Percentiles rank a stretch among this genome's conserved stretches.
phyloP scores from a whole-genome alignment of 495 filamentous ascomycete species.

The Immersiella caudata region DNA sequence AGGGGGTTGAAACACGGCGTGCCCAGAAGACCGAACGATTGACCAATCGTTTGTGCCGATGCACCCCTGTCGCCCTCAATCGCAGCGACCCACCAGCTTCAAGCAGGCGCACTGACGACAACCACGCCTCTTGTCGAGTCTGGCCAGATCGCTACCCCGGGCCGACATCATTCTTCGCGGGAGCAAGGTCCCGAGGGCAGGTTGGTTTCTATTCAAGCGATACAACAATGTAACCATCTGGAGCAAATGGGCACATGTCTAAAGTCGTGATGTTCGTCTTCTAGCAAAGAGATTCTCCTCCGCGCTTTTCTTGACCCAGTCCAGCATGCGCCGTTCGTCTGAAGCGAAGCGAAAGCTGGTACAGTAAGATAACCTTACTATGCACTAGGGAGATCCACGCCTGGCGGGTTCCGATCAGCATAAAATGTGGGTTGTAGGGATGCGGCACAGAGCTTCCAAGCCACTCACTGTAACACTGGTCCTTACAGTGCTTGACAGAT shows the following conservation, averaged over 20 bases:
- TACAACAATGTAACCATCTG: background rate
- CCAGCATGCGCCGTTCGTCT: too few relatives aligned
- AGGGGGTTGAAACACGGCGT: conserved; percentile 12
- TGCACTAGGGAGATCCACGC: too few relatives aligned
- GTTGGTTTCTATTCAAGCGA: background rate
- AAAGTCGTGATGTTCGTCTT: background rate
- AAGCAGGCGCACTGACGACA: background rate
- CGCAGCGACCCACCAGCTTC: background rate
- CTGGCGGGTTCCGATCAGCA: too few relatives aligned
- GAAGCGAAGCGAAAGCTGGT: too few relatives aligned
- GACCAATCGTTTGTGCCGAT: background rate
- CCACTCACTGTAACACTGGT: background rate
- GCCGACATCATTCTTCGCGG: background rate
- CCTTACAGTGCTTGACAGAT: background rate
- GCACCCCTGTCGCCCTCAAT: background rate
- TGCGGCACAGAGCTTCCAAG: background rate
- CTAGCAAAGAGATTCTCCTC: too few relatives aligned
- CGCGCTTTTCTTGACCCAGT: too few relatives aligned
- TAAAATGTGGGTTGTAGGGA: too few relatives aligned
- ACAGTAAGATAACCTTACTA: too few relatives aligned
- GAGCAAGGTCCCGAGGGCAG: background rate
- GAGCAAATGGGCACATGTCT: background rate
- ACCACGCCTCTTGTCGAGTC: background rate
- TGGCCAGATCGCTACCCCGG: background rate
- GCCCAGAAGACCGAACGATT: background rate